Evolutionary conservation across 2,329 filamentous ascomycete species (phyloP), one percentile per base, ranked within the genome.

Genomic region (Westerdykella sp.): DNA sequence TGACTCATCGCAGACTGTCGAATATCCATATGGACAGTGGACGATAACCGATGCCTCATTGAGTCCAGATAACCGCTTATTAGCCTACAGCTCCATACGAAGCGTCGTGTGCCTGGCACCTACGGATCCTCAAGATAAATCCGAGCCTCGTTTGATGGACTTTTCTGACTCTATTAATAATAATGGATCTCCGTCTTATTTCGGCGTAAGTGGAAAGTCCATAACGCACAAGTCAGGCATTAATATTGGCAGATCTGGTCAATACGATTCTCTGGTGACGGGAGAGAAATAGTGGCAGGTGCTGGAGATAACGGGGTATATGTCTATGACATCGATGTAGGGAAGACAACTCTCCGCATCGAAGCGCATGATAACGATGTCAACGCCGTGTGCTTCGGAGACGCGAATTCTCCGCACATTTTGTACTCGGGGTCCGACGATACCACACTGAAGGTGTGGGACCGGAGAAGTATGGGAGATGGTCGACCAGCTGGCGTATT

Each of bases 381-480:
- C 42, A 98, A 97, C 56, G 93, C 93, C 4, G 93, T 98, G 1
- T 96, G 90, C 66, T 97, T 95, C 59, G 93, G 89, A 1, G 90
- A 97, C 67, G 83, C 82, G 47, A 78, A 79, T 23, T 94, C 87
- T 0, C 91, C 93, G 1, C 90, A 98, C 62, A 91, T 97, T 47
- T 75, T 98, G 2, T 97, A 96, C 69, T 96, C 90, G 0, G 93
- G 93, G 15, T 95, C 89, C 0, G 93, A 98, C 60, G 93, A 98
- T 61, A 84, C 86, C 2, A 94, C 88, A 1, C 79, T 97, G 57
- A 95, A 95, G 60, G 88, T 98, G 2, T 98, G 93, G 93, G 93
- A 98, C 61, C 80, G 91, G 38, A 79, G 93, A 39, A 79, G 75
- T 30, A 76, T 84, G 72, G 77, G 74, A 18, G 70, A 80, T 48